These are phyloP conservation scores for Asterochloris sp. DNA, from an alignment of 139 green algal genomes.

Conservation along the genomic window DNA sequence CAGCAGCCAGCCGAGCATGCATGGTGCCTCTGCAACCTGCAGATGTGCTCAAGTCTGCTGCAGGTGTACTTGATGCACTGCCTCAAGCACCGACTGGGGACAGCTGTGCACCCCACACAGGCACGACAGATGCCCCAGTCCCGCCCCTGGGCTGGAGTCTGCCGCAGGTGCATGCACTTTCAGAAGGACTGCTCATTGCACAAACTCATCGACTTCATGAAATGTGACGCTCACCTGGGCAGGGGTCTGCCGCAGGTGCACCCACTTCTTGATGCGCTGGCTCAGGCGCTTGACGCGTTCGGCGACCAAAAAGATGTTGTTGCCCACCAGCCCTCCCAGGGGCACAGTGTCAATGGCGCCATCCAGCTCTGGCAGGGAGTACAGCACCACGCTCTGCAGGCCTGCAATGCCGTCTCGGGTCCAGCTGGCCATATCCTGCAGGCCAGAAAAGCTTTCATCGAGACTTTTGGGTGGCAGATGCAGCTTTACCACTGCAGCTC, in stretches of 20 bases:
- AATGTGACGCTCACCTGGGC: constrained; percentile 17
- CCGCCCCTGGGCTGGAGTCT: too few relatives aligned
- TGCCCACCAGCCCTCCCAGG: constrained; percentile 84
- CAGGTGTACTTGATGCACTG: too few relatives aligned
- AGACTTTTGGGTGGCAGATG: not conserved
- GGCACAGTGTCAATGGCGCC: constrained; percentile 91
- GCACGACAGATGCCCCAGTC: too few relatives aligned
- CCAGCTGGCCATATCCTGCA: constrained; percentile 80
- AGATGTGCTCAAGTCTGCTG: too few relatives aligned
- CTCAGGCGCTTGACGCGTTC: constrained; percentile 78
- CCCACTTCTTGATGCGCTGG: constrained; percentile 72
- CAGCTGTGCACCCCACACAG: too few relatives aligned
- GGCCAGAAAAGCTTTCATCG: not conserved
- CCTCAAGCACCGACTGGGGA: too few relatives aligned
- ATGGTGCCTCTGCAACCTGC: too few relatives aligned
- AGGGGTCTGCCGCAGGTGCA: constrained; percentile 39
- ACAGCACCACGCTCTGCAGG: constrained; percentile 94
- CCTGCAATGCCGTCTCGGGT: constrained; percentile 68
- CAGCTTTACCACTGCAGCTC: not conserved
- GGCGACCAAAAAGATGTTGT: constrained; percentile 91
- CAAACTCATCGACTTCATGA: not conserved
- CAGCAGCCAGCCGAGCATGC: too few relatives aligned
- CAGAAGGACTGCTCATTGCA: too few relatives aligned
- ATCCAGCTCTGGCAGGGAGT: constrained; percentile 95
- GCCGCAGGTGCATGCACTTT: too few relatives aligned